Evolutionary conservation across 768 basidiomycete genomes (phyloP), one percentile per base, ranked within the genome.

Genomic region (Tulasnella sp.): DNA sequence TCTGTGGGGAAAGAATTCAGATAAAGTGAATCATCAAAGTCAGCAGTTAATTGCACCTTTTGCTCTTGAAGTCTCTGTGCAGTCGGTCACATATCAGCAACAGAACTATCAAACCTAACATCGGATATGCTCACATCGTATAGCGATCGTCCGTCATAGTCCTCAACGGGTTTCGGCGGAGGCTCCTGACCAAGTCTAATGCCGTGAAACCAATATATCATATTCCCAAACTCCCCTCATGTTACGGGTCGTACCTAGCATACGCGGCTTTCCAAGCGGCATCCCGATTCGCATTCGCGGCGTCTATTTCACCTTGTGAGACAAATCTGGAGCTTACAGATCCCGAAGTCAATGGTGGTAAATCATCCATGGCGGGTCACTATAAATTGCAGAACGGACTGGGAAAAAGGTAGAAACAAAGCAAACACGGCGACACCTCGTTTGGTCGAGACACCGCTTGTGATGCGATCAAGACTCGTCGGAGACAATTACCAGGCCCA

Each of bases 181-280:
- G 87, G 87, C 50, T 83, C 85, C 63, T 89, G 88, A 44, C 87
- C 87, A 8, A 89, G 71, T 55, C 85, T 85, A 50, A 45, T 52
- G 39, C 16, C 46, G 37, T 47, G 40, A 44, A 35, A 37, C 22
- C 33, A 48, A 41, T 32, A 55, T 35, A 29, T 33, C 43, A 16
- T 5, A 37, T 13, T 35, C n/a, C 16, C 37, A 24, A 28, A 31
- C 9, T 32, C 16, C n/a, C 16, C 39, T 22, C 33, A 53, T 31
- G 10, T 33, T 22, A 45, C 25, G 39, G 16, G 40, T 42, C 44
- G 31, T 54, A 79, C 83, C 83, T 75, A 37, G 86, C 87, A 65
- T 89, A 90, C 24, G 87, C 87, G 12, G 86, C 87, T 60, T 81
- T 85, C 87, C 87, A 90, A 59, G 87, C 83, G 59, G 85, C 85